Evolutionary conservation across 2,329 filamentous ascomycete genomes (phyloP).

Genomic region (Diaporthe sp.): DNA sequence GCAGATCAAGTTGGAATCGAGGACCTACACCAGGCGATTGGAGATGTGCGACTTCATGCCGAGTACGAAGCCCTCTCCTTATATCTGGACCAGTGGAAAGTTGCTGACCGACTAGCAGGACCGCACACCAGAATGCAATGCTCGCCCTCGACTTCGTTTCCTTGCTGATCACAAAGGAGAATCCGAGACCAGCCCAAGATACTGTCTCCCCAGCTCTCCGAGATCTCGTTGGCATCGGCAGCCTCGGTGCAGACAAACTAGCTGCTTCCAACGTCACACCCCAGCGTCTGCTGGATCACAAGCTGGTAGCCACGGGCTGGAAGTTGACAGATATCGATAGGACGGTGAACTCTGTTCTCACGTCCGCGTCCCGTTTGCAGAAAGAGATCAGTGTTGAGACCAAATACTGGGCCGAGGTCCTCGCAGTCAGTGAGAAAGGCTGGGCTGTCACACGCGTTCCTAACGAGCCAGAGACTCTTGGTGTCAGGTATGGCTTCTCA

Average conservation of each 20-base stretch:
- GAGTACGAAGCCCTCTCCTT: conserved; percentile 57
- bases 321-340: conserved; percentile 82
- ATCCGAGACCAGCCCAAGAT: conserved; percentile 75
- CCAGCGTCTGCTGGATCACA: conserved; percentile 67
- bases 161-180: conserved; percentile 84
- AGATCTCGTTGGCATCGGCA: conserved; percentile 79
- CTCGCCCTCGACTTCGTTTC: conserved; percentile 86
- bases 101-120: conserved; percentile 50
- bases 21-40: conserved; percentile 63
- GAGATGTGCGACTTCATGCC: conserved; percentile 70
- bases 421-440: conserved; percentile 83
- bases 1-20: conserved; percentile 55
- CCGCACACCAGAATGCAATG: conserved; percentile 70
- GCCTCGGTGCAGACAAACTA: conserved; percentile 76
- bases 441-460: conserved; percentile 89
- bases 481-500: conserved; percentile 89
- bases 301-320: conserved; percentile 75
- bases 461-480: conserved; percentile 78
- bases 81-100: neutral
- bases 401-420: conserved; percentile 89
- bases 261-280: conserved; percentile 71
- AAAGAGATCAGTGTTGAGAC: conserved; percentile 84
- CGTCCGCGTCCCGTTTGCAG: conserved; percentile 79
- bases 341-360: conserved; percentile 79
- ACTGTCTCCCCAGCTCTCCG: conserved; percentile 80